Conservation (phyloP, 805 yeast species). For the Dipodascopsis uninucleata region DNA sequence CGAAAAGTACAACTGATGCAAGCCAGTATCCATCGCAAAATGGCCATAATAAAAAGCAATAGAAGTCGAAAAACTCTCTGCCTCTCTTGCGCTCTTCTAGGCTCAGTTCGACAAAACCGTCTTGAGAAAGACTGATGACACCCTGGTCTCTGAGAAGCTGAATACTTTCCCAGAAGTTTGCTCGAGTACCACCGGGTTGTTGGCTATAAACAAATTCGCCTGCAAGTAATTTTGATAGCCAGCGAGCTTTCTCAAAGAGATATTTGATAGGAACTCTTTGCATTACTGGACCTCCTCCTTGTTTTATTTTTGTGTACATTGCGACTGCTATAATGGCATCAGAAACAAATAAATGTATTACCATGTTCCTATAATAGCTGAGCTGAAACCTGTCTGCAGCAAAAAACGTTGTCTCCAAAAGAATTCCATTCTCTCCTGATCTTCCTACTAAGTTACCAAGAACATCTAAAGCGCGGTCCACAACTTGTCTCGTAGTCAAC, state of each 20-base stretch:
- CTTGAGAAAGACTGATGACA: conserved; percentile 31
- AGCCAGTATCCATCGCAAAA: conserved; percentile 45
- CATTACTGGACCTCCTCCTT: conserved; percentile 27
- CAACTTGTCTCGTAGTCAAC: conserved; percentile 34
- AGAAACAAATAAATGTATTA: conserved; percentile 52
- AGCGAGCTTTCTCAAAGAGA: conserved; percentile 34
- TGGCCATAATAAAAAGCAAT: conserved; percentile 44
- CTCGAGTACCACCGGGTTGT: conserved; percentile 37
- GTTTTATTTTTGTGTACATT: conserved; percentile 35
- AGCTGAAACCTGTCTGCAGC: conserved; percentile 53
- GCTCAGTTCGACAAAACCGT: conserved; percentile 24
- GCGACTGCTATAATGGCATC: conserved; percentile 48
- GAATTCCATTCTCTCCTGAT: conserved; percentile 27
- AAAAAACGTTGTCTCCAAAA: conserved; percentile 40
- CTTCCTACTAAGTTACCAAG: conserved; percentile 39
- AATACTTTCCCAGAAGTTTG: conserved; percentile 36
- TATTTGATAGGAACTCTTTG: conserved; percentile 32
- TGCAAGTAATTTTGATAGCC: conserved; percentile 38
- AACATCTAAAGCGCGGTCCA: conserved; percentile 41
- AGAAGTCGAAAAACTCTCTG: conserved; percentile 40
- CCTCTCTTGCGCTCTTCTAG: conserved; percentile 29
- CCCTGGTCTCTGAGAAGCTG: conserved; percentile 33
- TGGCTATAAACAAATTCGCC: conserved; percentile 41
- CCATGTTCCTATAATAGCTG: conserved; percentile 55
- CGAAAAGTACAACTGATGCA: conserved; percentile 37